Evolutionary conservation across 129 eudicot species (phyloP).

Genomic region (Helianthus annuus): DNA sequence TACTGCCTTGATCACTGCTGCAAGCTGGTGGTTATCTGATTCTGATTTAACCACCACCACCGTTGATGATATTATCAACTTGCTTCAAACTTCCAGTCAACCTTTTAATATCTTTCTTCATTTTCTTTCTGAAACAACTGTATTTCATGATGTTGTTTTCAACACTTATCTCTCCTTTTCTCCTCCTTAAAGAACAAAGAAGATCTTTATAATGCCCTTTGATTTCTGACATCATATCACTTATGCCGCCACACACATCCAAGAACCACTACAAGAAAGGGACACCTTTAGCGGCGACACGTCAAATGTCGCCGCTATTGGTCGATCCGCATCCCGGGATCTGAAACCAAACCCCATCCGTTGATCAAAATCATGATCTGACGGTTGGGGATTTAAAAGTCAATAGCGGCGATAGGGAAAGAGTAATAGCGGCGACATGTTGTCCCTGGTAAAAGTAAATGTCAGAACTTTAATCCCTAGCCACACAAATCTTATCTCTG

Average conservation of each 20-base stretch:
- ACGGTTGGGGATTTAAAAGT: too few species aligned
- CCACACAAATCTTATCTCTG: too few species aligned
- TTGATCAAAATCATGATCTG: too few species aligned
- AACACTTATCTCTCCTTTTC: constrained; percentile 33
- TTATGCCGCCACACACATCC: constrained; percentile 30
- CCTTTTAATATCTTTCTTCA: constrained; percentile 24
- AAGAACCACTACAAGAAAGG: too few species aligned
- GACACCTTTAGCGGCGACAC: too few species aligned
- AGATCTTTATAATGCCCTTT: constrained; percentile 41
- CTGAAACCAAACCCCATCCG: too few species aligned
- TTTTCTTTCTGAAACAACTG: constrained; percentile 44
- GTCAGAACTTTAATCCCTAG: too few species aligned
- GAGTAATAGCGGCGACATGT: too few species aligned
- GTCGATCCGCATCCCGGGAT: too few species aligned
- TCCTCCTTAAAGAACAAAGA: constrained; percentile 45
- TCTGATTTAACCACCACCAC: constrained; percentile 9
- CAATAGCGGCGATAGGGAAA: too few species aligned
- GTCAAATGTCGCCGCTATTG: too few species aligned
- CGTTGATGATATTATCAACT: constrained; percentile 22
- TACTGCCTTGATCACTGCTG: constrained; percentile 27
- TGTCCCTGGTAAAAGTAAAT: too few species aligned
- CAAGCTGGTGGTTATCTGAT: constrained; percentile 21
- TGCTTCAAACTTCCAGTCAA: constrained; percentile 41
- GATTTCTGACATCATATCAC: constrained; percentile 35
- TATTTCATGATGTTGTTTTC: constrained; percentile 29